A percentile compares a stretch with the other conserved stretches of the same genome.
These are phyloP conservation scores for Cenchrus purpureus DNA, from an alignment of 176 grass and related monocot genomes.

Conservation along the genomic window DNA sequence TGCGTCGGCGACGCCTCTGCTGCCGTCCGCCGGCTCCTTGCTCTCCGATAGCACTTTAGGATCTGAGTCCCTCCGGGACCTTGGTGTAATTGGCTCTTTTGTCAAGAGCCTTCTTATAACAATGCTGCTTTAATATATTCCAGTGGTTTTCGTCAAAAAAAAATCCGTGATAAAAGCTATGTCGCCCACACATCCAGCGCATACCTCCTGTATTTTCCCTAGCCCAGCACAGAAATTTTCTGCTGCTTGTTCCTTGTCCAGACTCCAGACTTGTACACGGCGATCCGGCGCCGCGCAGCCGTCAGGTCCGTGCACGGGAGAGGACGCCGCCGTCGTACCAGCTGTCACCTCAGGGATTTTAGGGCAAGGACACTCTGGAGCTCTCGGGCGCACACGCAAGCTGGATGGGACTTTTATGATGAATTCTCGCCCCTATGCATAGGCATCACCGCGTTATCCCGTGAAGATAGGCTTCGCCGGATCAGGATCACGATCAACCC, in stretches of 20 bases:
- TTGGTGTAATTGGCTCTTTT: too few relatives aligned
- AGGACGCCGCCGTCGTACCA: background rate
- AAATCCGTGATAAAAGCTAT: background rate
- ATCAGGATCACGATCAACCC: background rate
- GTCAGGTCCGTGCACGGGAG: constrained; percentile 8
- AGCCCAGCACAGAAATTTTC: too few relatives aligned
- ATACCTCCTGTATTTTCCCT: background rate
- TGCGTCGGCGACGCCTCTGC: too few relatives aligned
- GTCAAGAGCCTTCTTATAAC: too few relatives aligned
- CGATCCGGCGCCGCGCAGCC: background rate
- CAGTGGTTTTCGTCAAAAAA: too few relatives aligned
- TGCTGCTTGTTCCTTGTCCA: too few relatives aligned
- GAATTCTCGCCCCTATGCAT: constrained; percentile 52
- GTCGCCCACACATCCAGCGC: constrained; percentile 7
- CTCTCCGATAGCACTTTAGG: too few relatives aligned
- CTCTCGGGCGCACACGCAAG: background rate
- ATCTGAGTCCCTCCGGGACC: too few relatives aligned
- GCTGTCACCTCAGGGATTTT: constrained; percentile 32
- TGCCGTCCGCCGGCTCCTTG: too few relatives aligned
- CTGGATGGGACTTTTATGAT: background rate
- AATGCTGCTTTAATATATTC: too few relatives aligned
- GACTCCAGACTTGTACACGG: background rate
- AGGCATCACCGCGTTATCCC: constrained; percentile 56
- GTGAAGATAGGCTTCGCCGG: constrained; percentile 29
- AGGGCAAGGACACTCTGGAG: constrained; percentile 17